These are phyloP conservation scores for Arthrobotrys iridis DNA, from an alignment of 2,329 filamentous ascomycete species.

Conservation along the genomic window DNA sequence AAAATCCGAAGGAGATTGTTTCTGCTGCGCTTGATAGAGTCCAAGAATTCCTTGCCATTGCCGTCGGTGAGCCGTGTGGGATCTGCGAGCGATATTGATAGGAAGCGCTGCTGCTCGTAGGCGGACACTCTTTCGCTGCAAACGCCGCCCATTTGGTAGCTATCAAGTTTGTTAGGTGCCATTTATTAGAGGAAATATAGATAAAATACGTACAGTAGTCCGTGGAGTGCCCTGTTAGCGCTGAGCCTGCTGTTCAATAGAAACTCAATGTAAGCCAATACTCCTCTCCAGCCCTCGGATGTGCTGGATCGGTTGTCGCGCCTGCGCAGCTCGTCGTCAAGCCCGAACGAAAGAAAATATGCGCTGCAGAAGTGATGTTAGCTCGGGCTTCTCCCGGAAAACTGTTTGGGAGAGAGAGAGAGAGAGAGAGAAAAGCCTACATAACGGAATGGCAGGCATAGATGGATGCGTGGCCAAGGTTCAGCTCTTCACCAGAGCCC, in stretches of 20 bases:
- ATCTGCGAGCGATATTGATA: conserved; percentile 35
- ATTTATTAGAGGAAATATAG: neutral
- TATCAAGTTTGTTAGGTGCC: conserved; percentile 10
- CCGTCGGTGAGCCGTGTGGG: conserved; percentile 7
- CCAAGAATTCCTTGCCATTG: conserved; percentile 26
- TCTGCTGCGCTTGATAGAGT: conserved; percentile 37
- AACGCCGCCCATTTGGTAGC: conserved; percentile 50
- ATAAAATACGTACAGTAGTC: conserved; percentile 47
- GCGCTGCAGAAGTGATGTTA: conserved; percentile 13
- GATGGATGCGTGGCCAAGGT: conserved; percentile 34
- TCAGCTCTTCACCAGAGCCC: conserved; percentile 30
- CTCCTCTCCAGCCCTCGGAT: conserved; percentile 46
- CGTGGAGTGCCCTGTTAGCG: conserved; percentile 44
- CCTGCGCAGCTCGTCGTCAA: conserved; percentile 41
- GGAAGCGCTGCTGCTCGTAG: conserved; percentile 41
- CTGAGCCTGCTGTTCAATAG: conserved; percentile 40
- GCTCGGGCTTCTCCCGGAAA: neutral
- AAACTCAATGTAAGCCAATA: conserved; percentile 46
- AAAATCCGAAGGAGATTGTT: conserved; percentile 41
- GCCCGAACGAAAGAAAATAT: conserved; percentile 49
- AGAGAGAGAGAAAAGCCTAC: conserved; percentile 13
- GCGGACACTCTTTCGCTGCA: conserved; percentile 46
- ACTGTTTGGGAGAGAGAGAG: neutral
- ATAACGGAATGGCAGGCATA: conserved; percentile 53
- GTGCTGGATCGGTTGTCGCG: conserved; percentile 40